Base-by-base conservation (phyloP, 345 rosid species). In the Citrus sp. region DNA sequence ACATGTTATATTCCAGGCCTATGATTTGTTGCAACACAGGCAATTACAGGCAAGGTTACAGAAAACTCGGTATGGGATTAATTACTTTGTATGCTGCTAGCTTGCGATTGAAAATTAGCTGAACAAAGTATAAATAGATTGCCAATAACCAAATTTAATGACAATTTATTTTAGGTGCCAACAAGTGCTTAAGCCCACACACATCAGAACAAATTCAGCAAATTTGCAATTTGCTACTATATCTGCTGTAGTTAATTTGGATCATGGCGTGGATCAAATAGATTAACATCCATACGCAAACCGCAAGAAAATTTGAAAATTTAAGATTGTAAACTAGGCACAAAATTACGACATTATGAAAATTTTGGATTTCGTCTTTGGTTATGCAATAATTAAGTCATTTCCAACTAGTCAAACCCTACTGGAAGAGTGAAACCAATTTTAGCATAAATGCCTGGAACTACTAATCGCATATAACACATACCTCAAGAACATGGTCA, bases 401-500 rank as follows among this genome's bases (percentile, higher is more conserved):
- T 28, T 22, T 64, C 28, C 28, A 28, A 42, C 10, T 5, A 6
- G n/a, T 19, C 62, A 70, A 30, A 1, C 24, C n/a, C 7, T 40
- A 19, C 19, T 18, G 28, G 27, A 6, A 10, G 70, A 18, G 40
- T 0, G 12, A 51, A 66, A 62, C 1, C 22, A 27, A 58, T 21
- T 28, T 69, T 46, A 49, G 75, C 30, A 75, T 65, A 75, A 22
- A 13, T 62, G 78, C 34, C 24, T 1, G 38, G 65, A 10, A 67
- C 34, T 18, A 40, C 3, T 22, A 76, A 40, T 5, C 24, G 4
- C 8, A 21, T 58, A 55, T 72, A 42, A 13, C 14, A 71, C 76
- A 60, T 82, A 80, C 86, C 89, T 75, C 63, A 18, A 77, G 72
- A 60, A 56, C 18, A 34, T 62, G 28, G 77, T 62, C 21, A 79